Base-by-base conservation (phyloP, 371 early-diverging fungal genomes). In the Blastocladiella emersonii region DNA sequence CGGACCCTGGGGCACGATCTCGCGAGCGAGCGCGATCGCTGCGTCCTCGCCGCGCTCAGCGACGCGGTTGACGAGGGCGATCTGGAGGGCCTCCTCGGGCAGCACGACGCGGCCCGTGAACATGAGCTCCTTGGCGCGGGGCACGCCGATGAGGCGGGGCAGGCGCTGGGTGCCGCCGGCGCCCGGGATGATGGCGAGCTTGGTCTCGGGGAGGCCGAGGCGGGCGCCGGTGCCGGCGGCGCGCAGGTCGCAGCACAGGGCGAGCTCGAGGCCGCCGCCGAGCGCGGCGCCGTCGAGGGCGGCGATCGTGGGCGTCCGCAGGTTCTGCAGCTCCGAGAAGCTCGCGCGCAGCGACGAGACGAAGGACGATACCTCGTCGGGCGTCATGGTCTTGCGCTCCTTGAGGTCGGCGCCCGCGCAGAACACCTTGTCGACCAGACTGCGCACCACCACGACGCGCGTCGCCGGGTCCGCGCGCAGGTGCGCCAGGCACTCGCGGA, bases 361-460 rank as follows among this genome's bases (percentile, higher is more conserved):
- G 71, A 95, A 97, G 64, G 84, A 78, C 39, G 82, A 83, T 0
- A 97, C 93, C 70, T 97, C 90, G 0, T 70, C 41, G 35, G 80
- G 82, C 25, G 76, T 74, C 98, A 97, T 97, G 23, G 79, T 82
- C 7, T 84, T 80, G 21, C 98, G 84, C 70, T 97, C 98, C 86
- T 92, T 94, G 67, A 97, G 73, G 72, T 97, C 98, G 3, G 98
- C 98, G 39, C 98, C 98, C 8, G 96, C 92, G 70, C 95, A 95
- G 69, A 97, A 97, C 27, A 90, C 92, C 6, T 85, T 77, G 48
- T 86, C 81, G 1, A 93, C 93, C 61, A 81, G 59, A 71, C 90
- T 90, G 61, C 85, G 80, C 35, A 96, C 61, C 45, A 96, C 76
- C 39, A 94, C 77, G 12, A 90, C 96, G n/a, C 91, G 83, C 3